Conservation (phyloP, 805 yeast species). For the Saturnispora zaruensis region DNA sequence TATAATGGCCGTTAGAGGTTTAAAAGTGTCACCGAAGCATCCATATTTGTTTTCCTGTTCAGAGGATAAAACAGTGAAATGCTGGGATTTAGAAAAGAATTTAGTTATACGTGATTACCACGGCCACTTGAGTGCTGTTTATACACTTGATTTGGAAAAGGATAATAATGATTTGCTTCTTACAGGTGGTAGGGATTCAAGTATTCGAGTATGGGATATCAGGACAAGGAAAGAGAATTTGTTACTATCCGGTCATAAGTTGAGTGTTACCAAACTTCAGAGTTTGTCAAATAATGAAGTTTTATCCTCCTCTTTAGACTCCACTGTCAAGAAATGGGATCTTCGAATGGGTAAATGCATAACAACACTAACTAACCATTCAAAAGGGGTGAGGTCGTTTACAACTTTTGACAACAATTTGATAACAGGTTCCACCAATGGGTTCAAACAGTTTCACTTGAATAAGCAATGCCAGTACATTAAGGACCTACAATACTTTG, state of each 20-base stretch:
- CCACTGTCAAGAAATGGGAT: constrained; percentile 88
- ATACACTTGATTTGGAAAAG: constrained; percentile 64
- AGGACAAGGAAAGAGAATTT: constrained; percentile 67
- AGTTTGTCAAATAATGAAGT: constrained; percentile 81
- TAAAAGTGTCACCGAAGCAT: constrained; percentile 62
- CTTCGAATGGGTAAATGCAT: constrained; percentile 65
- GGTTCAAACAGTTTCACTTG: constrained; percentile 73
- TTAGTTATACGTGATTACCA: constrained; percentile 78
- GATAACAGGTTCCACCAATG: constrained; percentile 74
- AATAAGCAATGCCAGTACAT: constrained; percentile 61
- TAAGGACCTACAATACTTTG: constrained; percentile 41
- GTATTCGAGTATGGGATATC: constrained; percentile 89
- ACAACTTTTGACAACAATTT: constrained; percentile 56
- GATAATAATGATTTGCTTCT: constrained; percentile 79
- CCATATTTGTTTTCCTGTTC: constrained; percentile 90
- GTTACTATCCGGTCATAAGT: constrained; percentile 74
- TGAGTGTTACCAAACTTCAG: constrained; percentile 60
- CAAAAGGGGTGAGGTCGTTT: constrained; percentile 70
- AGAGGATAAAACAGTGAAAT: constrained; percentile 85
- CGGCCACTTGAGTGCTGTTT: constrained; percentile 90
- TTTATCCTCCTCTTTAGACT: constrained; percentile 73
- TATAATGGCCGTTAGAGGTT: constrained; percentile 75
- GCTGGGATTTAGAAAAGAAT: constrained; percentile 94
- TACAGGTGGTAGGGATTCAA: constrained; percentile 84
- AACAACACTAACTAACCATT: constrained; percentile 74